Evolutionary conservation across 2,329 filamentous ascomycete genomes (phyloP), one percentile per base, ranked within the genome.

Genomic region (Whalleya microplaca): DNA sequence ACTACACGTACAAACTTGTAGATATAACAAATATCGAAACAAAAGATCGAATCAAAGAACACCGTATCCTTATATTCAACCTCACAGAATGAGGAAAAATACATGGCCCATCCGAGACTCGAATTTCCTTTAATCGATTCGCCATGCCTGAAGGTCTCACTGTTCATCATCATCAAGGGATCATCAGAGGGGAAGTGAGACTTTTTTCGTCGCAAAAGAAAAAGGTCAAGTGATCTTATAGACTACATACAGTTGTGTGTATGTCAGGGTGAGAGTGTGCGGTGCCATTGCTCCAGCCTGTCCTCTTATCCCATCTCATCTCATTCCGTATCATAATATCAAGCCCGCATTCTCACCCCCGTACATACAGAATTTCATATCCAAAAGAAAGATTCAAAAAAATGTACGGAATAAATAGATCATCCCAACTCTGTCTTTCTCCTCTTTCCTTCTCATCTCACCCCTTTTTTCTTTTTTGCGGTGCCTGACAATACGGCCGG

Each of bases 141-240:
- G 19, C 37, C 48, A 41, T 47, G 12, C 45, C 43, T 14, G 16
- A 19, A 54, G 29, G 43, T 59, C 56, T 59, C 50, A 50, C 53
- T 21, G 50, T 51, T 51, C 19, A 45, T 23, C 21, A 53, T 40
- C 37, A 46, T 18, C 32, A 37, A 37, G 32, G 32, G n/a, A 45
- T 8, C 21, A 59, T 2, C 44, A 21, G 41, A 51, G 27, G 27
- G 21, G 14, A 43, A 51, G 37, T 50, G 41, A 51, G 58, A 53
- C 50, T 46, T 50, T 21, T n/a, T n/a, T n/a, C n/a, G n/a, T n/a
- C 19, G 29, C n/a, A 53, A 54, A 43, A 51, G 21, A 19, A 48
- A 56, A 54, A 53, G 37, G 21, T 53, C 37, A 56, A 60, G 52
- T 57, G 53, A 55, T 55, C 49, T 53, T 62, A 62, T 64, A 64